A percentile compares a stretch with the other conserved stretches of the same genome.
Conservation (phyloP, 768 basidiomycete species). For the Tricholoma sp. region DNA sequence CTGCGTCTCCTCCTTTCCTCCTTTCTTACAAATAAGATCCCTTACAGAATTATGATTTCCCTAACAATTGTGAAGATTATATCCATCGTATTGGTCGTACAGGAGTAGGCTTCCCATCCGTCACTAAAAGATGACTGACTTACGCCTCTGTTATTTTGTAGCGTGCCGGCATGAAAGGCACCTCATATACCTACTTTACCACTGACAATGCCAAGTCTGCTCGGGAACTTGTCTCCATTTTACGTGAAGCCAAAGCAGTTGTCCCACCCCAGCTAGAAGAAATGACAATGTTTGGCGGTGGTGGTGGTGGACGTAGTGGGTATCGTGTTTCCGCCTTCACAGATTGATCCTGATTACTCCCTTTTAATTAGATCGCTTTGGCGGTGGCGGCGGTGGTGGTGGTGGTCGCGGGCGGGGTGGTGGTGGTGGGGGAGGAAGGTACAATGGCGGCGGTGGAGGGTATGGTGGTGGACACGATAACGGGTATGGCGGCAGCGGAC, state of each 20-base stretch:
- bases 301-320: constrained; percentile 71
- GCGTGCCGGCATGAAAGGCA: constrained; percentile 91
- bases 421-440: constrained; percentile 36
- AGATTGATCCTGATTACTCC: constrained; percentile 6
- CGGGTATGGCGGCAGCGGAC: constrained; percentile 34
- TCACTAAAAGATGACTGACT: neutral
- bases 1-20: neutral
- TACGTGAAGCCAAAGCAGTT: constrained; percentile 80
- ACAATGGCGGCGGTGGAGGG: constrained; percentile 40
- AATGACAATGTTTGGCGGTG: constrained; percentile 85
- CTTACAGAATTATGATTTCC: constrained; percentile 92
- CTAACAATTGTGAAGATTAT: constrained; percentile 97
- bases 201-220: constrained; percentile 94
- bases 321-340: constrained; percentile 1
- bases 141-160: constrained; percentile 23
- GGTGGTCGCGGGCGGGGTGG: constrained; percentile 49
- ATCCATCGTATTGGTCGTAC: constrained; percentile 99
- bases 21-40: constrained; percentile 5
- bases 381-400: constrained; percentile 43
- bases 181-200: constrained; percentile 94
- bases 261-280: constrained; percentile 90
- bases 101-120: constrained; percentile 48
- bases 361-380: constrained; percentile 56
- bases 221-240: constrained; percentile 82
- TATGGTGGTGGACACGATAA: constrained; percentile 40